Evolutionary conservation across 495 filamentous ascomycete species (phyloP).

Genomic region (Acidiella bohemica): DNA sequence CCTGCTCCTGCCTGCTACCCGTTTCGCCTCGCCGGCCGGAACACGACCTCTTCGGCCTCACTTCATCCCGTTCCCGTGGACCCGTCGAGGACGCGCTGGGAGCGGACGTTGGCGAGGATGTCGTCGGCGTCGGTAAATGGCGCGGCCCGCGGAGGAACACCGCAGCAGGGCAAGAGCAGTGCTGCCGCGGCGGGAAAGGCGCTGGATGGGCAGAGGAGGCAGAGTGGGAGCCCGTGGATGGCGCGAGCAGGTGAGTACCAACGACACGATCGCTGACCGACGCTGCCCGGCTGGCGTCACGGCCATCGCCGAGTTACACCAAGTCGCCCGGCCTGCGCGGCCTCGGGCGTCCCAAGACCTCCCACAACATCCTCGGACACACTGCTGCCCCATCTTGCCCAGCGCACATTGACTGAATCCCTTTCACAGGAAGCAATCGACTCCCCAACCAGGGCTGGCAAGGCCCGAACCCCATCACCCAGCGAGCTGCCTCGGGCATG

Average conservation of each 20-base stretch:
- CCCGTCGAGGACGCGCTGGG: too few species aligned
- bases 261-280: background rate
- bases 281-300: too few species aligned
- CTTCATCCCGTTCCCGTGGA: too few species aligned
- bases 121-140: slow-evolving; percentile 3
- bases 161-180: slow-evolving; percentile 21
- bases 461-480: slow-evolving; percentile 52
- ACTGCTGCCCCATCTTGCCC: too few species aligned
- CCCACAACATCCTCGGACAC: background rate
- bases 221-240: slow-evolving; percentile 44
- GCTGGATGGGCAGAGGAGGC: slow-evolving; percentile 41
- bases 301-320: too few species aligned
- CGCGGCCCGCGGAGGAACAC: slow-evolving; percentile 13
- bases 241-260: slow-evolving; percentile 35
- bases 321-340: too few species aligned
- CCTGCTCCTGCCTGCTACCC: too few species aligned
- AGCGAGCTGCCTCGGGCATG: slow-evolving; percentile 37
- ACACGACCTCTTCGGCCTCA: too few species aligned
- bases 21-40: too few species aligned
- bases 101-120: too few species aligned
- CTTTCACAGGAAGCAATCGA: background rate
- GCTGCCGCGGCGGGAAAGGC: slow-evolving; percentile 26
- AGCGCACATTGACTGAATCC: too few species aligned
- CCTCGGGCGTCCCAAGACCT: too few species aligned
- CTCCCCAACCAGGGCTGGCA: slow-evolving; percentile 34